A percentile compares a stretch with the other conserved stretches of the same genome.
phyloP scores from a whole-genome alignment of 345 rosid genomes.

The Eucalyptus camaldulensis region DNA sequence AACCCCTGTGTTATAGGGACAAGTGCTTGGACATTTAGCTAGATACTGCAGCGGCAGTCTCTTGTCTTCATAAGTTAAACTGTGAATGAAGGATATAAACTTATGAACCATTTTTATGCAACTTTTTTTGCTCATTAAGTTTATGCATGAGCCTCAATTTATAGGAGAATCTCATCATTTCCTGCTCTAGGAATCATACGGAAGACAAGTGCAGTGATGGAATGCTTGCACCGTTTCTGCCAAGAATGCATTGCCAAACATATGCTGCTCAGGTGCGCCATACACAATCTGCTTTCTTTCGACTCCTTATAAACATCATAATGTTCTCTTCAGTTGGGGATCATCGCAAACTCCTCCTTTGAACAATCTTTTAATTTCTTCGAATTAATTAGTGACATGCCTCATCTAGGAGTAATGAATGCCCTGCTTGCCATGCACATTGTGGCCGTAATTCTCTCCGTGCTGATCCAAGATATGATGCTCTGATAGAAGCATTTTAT shows the following conservation, averaged over 20 bases:
- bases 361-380: background rate
- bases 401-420: constrained; percentile 59
- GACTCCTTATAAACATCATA: background rate
- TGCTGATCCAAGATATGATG: constrained; percentile 75
- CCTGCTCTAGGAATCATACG: constrained; percentile 47
- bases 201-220: constrained; percentile 86
- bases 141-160: background rate
- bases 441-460: constrained; percentile 81
- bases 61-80: background rate
- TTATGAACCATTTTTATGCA: background rate
- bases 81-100: background rate
- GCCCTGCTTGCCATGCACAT: constrained; percentile 82
- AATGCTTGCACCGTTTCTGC: constrained; percentile 81
- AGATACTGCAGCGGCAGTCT: background rate
- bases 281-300: background rate
- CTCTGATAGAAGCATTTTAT: constrained; percentile 61
- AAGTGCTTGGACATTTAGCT: background rate
- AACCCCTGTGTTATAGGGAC: background rate
- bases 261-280: constrained; percentile 63
- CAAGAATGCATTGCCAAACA: constrained; percentile 82
- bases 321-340: background rate
- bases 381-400: background rate
- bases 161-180: background rate
- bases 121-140: background rate
- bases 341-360: background rate